These are phyloP conservation scores for Fusarium sp. DNA, from an alignment of 2,329 filamentous ascomycete genomes.

Conservation along the genomic window DNA sequence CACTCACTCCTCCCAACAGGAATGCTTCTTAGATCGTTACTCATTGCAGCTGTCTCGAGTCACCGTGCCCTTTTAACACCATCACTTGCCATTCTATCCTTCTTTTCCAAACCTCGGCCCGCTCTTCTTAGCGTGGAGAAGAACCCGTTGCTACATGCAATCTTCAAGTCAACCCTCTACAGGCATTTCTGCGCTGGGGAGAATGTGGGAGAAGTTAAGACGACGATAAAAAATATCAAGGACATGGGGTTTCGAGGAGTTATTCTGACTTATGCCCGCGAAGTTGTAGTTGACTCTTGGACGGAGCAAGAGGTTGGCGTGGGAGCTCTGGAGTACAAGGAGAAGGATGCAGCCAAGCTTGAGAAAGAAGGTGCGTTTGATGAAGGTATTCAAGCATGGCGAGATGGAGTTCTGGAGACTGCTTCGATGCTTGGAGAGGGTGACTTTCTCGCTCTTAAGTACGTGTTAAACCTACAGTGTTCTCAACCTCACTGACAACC, in stretches of 20 bases:
- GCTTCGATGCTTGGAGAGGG: background rate
- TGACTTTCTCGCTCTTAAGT: background rate
- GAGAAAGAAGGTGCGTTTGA: background rate
- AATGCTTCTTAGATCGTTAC: background rate
- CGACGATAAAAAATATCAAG: background rate
- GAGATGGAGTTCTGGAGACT: background rate
- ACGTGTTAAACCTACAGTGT: background rate
- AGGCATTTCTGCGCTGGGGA: background rate
- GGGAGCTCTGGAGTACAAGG: background rate
- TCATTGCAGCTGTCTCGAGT: background rate
- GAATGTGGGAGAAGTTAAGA: background rate
- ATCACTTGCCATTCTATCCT: background rate
- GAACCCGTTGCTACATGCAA: background rate
- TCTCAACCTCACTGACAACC: background rate
- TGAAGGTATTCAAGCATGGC: background rate
- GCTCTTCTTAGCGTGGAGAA: background rate
- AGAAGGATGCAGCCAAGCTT: background rate
- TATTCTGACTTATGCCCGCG: background rate
- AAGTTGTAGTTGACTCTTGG: background rate
- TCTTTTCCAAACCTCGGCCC: background rate
- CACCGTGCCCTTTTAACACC: background rate
- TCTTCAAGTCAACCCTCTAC: background rate
- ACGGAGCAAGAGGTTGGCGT: background rate
- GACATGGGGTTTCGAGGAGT: background rate
- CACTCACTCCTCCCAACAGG: background rate